Evolutionary conservation across 306 rosid genomes (phyloP).

Genomic region (Datisca glomerata): DNA sequence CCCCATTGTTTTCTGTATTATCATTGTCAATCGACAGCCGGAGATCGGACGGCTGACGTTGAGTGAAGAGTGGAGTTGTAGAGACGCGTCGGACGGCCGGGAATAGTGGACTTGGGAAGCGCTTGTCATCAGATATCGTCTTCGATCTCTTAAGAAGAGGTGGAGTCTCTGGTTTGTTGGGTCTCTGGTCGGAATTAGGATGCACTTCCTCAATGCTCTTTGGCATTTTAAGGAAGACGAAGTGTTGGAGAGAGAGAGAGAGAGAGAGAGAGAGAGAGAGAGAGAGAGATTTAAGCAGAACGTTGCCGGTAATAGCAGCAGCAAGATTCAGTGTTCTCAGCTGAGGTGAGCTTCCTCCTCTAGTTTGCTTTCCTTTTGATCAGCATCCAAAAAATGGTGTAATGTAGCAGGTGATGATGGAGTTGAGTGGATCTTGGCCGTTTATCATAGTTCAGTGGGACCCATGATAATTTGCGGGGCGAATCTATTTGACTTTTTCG

Average conservation of each 20-base stretch:
- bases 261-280: not conserved
- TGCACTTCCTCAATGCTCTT: too few relatives aligned
- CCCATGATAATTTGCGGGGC: too few relatives aligned
- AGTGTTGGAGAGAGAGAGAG: not conserved
- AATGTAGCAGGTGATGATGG: too few relatives aligned
- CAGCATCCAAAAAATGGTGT: too few relatives aligned
- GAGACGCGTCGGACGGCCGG: conserved; percentile 29
- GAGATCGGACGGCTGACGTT: conserved; percentile 21
- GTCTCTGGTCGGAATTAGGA: too few relatives aligned
- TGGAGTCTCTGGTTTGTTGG: conserved; percentile 24
- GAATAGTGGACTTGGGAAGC: conserved; percentile 36
- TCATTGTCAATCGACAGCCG: conserved; percentile 24
- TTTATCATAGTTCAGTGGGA: too few relatives aligned
- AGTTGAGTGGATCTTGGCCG: not conserved
- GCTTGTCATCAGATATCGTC: conserved; percentile 22
- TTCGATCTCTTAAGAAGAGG: conserved; percentile 45
- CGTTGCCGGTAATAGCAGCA: too few relatives aligned
- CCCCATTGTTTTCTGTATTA: conserved; percentile 10
- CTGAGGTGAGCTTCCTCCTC: too few relatives aligned
- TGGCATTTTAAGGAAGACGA: not conserved
- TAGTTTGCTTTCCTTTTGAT: too few relatives aligned
- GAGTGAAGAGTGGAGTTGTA: conserved; percentile 3
- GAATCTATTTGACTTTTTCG: too few relatives aligned
- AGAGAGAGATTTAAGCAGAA: not conserved
- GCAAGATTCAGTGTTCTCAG: too few relatives aligned